Percentiles rank a stretch among this genome's conserved stretches.
These are phyloP conservation scores for Leucocoprinus birnbaumii DNA, from an alignment of 768 basidiomycete species.

Conservation along the genomic window DNA sequence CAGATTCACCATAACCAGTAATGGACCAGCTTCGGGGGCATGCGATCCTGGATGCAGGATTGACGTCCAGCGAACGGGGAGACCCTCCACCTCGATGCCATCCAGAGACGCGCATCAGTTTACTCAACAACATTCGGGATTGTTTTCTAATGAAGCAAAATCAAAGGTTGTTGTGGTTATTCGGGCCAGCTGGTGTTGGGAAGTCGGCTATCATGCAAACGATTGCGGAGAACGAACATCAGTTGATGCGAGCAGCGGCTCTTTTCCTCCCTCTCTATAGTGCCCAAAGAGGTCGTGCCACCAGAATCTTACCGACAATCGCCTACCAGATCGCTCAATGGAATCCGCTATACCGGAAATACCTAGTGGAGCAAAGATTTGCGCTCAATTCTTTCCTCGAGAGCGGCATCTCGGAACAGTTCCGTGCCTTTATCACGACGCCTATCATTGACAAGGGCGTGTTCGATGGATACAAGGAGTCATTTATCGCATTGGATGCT, in stretches of 20 bases:
- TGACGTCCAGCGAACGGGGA: not conserved
- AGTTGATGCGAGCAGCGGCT: not conserved
- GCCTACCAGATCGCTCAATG: not conserved
- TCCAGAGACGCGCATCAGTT: not conserved
- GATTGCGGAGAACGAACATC: not conserved
- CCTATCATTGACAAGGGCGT: not conserved
- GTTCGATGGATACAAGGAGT: not conserved
- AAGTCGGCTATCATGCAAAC: conserved; percentile 10
- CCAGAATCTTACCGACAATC: not conserved
- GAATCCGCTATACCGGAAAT: not conserved
- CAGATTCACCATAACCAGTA: too few relatives aligned
- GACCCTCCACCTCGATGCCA: not conserved
- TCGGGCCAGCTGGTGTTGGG: conserved; percentile 7
- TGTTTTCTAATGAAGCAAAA: not conserved
- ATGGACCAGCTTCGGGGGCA: not conserved
- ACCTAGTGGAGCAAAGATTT: too few relatives aligned
- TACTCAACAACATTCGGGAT: not conserved
- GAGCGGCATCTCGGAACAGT: not conserved
- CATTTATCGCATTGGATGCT: not conserved
- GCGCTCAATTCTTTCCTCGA: not conserved
- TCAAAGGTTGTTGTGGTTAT: conserved; percentile 6
- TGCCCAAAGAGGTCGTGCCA: not conserved
- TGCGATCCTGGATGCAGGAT: not conserved
- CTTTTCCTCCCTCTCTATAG: conserved; percentile 5
- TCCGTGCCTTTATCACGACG: not conserved